phyloP scores from a whole-genome alignment of 192 early-diverging fungal genomes.

The Ambispora gerdemannii region DNA sequence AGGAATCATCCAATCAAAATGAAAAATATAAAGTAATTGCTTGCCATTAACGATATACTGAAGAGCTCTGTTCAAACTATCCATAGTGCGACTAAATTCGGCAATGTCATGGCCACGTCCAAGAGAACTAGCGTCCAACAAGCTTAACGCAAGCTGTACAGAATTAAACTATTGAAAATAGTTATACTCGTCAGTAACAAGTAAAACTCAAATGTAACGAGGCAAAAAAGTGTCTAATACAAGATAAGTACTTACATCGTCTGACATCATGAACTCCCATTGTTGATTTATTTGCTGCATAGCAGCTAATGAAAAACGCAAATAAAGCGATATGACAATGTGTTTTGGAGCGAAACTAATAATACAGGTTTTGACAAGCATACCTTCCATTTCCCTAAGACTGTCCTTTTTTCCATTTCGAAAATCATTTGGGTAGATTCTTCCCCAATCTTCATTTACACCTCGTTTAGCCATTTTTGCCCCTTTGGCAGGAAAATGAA shows the following conservation, averaged over 20 bases:
- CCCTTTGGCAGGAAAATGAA: no score
- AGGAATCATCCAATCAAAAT: neutral
- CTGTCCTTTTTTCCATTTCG: slow-evolving; percentile 9
- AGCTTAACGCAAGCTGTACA: slow-evolving; percentile 63
- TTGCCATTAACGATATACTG: slow-evolving; percentile 67
- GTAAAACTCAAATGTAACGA: no score
- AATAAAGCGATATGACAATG: neutral
- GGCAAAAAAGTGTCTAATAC: neutral
- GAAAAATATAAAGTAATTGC: neutral
- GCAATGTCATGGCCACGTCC: slow-evolving; percentile 62
- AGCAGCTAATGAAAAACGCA: neutral
- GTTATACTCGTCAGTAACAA: neutral
- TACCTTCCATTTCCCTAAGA: slow-evolving; percentile 26
- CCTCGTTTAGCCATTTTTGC: neutral
- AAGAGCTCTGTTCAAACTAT: slow-evolving; percentile 62
- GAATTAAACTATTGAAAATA: slow-evolving; percentile 63
- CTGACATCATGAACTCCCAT: slow-evolving; percentile 56
- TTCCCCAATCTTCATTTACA: neutral
- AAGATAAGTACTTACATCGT: slow-evolving; percentile 43
- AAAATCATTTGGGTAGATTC: neutral
- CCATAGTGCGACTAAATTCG: slow-evolving; percentile 57
- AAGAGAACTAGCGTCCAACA: slow-evolving; percentile 74
- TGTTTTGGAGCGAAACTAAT: neutral
- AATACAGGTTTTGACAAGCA: neutral
- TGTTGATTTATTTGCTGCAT: slow-evolving; percentile 37